Base-by-base conservation (phyloP, 169 alveolate genomes). In the Cardiosporidium cionae region DNA sequence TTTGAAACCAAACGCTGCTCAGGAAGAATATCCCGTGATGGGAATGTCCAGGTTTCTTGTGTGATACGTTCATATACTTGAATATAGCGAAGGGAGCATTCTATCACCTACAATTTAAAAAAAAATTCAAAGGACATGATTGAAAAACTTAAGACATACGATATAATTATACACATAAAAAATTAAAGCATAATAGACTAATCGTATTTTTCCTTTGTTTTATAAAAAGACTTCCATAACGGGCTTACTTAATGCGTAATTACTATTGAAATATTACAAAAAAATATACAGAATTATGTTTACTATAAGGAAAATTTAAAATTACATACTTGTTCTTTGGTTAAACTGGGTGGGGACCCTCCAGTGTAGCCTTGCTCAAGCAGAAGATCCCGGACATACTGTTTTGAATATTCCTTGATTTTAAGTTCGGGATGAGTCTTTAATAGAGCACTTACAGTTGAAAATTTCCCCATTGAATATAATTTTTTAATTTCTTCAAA, bases 301-400 rank as follows among this genome's bases (percentile, higher is more conserved):
- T n/a, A n/a, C n/a, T n/a, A n/a, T n/a, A n/a, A n/a, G n/a, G n/a
- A n/a, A n/a, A n/a, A n/a, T n/a, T n/a, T n/a, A n/a, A n/a, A n/a
- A n/a, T n/a, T n/a, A n/a, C n/a, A n/a, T n/a, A 72, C 73, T 35
- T 72, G 74, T 32, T 63, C 79, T 31, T 69, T 29, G 74, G 76
- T 16, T 6, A 69, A 32, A 16, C 5, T 52, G 32, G 76, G 76
- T 31, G 23, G 64, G 36, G 34, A 31, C 2, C 32, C 73, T 25
- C 52, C 65, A 5, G 31, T 63, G 64, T 63, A 72, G 7, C 79
- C 79, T 62, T n/a, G 32, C 2, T 58, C 79, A 28, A 72, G 71
- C 35, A 72, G 66, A 0, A 29, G 32, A 25, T 72, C 79, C 27
- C 79, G 33, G 52, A 72, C 79, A 53, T 64, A 72, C 74, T 72